Percentiles rank a stretch among this genome's conserved stretches.
phyloP scores from a whole-genome alignment of 805 yeast species.

The Ogataea methanolica region DNA sequence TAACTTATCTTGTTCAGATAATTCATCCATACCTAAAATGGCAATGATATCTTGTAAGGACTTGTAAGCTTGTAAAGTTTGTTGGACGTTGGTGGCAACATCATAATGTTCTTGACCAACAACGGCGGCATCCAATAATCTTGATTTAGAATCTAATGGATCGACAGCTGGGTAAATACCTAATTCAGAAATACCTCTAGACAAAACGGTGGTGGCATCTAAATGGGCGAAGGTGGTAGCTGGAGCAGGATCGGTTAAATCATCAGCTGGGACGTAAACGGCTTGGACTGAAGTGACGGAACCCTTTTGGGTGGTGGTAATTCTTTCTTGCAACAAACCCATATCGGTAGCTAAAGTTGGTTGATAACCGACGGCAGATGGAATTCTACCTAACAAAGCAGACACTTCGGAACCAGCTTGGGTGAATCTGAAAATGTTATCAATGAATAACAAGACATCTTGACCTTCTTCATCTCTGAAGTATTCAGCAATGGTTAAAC shows the following conservation, averaged over 20 bases:
- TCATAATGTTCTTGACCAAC: constrained; percentile 99
- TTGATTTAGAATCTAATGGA: constrained; percentile 98
- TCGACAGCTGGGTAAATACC: constrained; percentile 99
- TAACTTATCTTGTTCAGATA: constrained; percentile 96
- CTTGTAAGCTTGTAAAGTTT: constrained; percentile 99
- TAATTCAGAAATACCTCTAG: constrained; percentile 99
- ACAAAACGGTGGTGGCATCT: constrained; percentile 99
- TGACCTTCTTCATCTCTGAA: constrained; percentile 99
- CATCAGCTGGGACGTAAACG: constrained; percentile 99
- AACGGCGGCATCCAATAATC: constrained; percentile 94
- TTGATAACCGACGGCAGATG: constrained; percentile 99
- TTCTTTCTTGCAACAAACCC: constrained; percentile 99
- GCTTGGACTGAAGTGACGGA: constrained; percentile 99
- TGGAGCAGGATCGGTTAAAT: constrained; percentile 99
- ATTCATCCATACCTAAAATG: constrained; percentile 99
- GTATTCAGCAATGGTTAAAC: constrained; percentile 99
- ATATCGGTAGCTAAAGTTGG: constrained; percentile 99
- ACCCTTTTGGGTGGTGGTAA: constrained; percentile 99
- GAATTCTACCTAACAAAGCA: constrained; percentile 99
- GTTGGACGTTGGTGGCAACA: constrained; percentile 92
- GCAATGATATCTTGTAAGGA: constrained; percentile 99
- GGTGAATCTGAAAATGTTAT: constrained; percentile 99
- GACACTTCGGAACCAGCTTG: constrained; percentile 99
- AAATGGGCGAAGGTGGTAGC: constrained; percentile 99
- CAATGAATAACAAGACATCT: constrained; percentile 98